Conservation (phyloP, 176 grass and related monocot species). For the Cenchrus americanus region DNA sequence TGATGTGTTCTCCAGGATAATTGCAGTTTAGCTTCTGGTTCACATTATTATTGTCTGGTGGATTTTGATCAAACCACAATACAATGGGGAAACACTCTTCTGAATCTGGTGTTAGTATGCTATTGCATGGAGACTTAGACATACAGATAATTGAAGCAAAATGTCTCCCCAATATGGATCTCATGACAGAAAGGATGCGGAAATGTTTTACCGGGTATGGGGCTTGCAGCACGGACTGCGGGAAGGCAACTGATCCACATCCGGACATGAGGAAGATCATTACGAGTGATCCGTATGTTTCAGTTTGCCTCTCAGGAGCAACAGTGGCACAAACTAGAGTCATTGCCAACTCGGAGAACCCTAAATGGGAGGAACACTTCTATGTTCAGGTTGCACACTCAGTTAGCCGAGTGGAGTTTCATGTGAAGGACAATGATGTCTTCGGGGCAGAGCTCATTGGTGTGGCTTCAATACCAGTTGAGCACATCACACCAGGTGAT, state of each 20-base stretch:
- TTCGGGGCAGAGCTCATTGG: slow-evolving; percentile 94
- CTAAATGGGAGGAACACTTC: slow-evolving; percentile 97
- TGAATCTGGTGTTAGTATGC: slow-evolving; percentile 43
- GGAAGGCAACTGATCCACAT: slow-evolving; percentile 39
- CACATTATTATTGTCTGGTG: not conserved
- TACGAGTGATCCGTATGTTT: slow-evolving; percentile 95
- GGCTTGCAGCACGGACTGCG: slow-evolving; percentile 50
- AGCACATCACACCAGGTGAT: slow-evolving; percentile 60
- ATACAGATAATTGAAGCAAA: slow-evolving; percentile 91
- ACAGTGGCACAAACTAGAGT: slow-evolving; percentile 91
- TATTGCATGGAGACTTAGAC: slow-evolving; percentile 88
- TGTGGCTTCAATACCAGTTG: slow-evolving; percentile 74
- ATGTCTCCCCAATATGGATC: slow-evolving; percentile 92
- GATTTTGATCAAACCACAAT: slow-evolving; percentile 21
- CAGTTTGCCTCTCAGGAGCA: slow-evolving; percentile 79
- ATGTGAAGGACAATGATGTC: slow-evolving; percentile 91
- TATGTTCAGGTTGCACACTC: slow-evolving; percentile 88
- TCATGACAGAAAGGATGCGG: slow-evolving; percentile 81
- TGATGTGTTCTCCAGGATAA: slow-evolving; percentile 39
- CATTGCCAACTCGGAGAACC: slow-evolving; percentile 84
- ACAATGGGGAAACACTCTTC: slow-evolving; percentile 57
- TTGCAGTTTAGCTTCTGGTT: slow-evolving; percentile 18
- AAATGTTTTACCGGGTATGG: slow-evolving; percentile 77
- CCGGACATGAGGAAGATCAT: slow-evolving; percentile 78
- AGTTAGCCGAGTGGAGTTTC: slow-evolving; percentile 70